A percentile compares a stretch with the other conserved stretches of the same genome.
Evolutionary conservation across 2,329 filamentous ascomycete species (phyloP).

Genomic region (Aspergillus amoenus): DNA sequence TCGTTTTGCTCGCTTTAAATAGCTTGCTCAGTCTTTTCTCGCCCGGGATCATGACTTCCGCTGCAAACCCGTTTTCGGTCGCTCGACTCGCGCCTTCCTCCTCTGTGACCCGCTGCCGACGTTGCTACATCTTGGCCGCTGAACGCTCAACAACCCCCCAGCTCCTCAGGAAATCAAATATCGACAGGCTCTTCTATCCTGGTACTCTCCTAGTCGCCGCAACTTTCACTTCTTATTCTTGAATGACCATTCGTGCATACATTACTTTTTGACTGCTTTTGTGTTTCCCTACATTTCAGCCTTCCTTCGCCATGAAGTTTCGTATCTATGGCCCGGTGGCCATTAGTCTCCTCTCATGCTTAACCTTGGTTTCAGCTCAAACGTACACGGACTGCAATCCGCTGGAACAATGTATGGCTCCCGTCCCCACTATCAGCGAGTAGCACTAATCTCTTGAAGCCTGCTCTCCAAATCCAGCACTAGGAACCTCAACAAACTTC

Average conservation of each 20-base stretch:
- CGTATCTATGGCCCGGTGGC: slow-evolving; percentile 26
- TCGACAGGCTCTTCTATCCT: neutral
- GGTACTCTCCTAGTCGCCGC: neutral
- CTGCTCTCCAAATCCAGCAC: slow-evolving; percentile 75
- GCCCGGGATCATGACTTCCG: neutral
- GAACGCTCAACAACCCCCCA: neutral
- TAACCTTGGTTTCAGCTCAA: slow-evolving; percentile 37
- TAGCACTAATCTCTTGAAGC: slow-evolving; percentile 32
- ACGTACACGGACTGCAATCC: slow-evolving; percentile 48
- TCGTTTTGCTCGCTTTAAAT: slow-evolving; percentile 9
- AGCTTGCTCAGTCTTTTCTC: neutral
- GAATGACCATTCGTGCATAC: neutral
- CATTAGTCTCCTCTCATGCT: slow-evolving; percentile 28
- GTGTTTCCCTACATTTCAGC: slow-evolving; percentile 1
- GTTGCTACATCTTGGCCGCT: neutral
- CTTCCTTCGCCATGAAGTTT: slow-evolving; percentile 33
- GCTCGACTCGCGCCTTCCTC: slow-evolving; percentile 9
- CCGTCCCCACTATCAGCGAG: neutral
- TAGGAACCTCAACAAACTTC: slow-evolving; percentile 78
- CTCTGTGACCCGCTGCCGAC: neutral
- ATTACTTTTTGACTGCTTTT: neutral
- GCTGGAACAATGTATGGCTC: slow-evolving; percentile 34
- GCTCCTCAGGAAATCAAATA: neutral
- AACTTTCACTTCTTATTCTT: neutral
- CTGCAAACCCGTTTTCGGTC: neutral